Base-by-base conservation (phyloP, 2,329 filamentous ascomycete genomes). In the Kalmusia sp. region DNA sequence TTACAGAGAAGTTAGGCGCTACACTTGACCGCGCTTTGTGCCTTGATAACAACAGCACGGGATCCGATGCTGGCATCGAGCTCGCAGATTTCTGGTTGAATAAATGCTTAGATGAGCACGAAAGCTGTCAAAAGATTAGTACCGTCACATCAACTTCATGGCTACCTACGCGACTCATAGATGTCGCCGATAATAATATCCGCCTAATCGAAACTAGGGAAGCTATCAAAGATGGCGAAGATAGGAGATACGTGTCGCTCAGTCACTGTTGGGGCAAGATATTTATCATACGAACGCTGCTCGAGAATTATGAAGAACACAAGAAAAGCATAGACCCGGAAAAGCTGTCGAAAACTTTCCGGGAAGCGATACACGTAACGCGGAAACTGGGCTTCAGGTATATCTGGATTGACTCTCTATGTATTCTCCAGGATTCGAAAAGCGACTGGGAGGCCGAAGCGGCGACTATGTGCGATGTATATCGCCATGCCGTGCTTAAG, bases 381-480 rank as follows among this genome's bases (percentile, higher is more conserved):
- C 54, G 57, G 2, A 56, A 53, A n/a, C 39, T 63, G n/a, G 55
- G 55, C 5, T 49, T 54, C 12, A 56, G 57, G 2, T 64, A 62
- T 35, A 39, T 65, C 12, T 65, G 58, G 61, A 65, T 65, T 22
- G 57, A 61, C 19, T 57, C 48, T 3, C 38, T 62, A 17, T 68
- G 65, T 34, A 68, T 68, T 35, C 57, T 65, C n/a, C 40, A 43
- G 9, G 40, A 43, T 15, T 30, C 25, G 2, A 31, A 31, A 9
- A 51, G 51, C 12, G 67, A 70, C 39, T 70, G 66, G 67, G 48
- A 52, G 17, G 49, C 52, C 3, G 63, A 70, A 45, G 61, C 62
- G 19, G 59, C 58, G 11, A 60, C 56, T 2, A 70, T 70, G 66
- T 58, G 59, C 28, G 55, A 58, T 33, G 57, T 70, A 1, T 70